phyloP scores from a whole-genome alignment of 73 alveolate species.

The Paramecium biaurelia region DNA sequence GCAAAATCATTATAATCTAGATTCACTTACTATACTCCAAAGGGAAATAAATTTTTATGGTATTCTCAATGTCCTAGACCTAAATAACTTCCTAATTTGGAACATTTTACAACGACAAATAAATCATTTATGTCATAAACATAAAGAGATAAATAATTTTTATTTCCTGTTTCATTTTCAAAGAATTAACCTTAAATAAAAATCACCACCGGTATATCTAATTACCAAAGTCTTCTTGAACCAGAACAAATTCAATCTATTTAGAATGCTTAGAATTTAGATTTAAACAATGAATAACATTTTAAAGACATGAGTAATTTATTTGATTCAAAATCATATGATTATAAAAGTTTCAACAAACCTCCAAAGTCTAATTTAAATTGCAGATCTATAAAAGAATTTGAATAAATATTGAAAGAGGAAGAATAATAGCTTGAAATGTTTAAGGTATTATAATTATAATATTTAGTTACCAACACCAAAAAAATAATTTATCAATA shows the following conservation, averaged over 20 bases:
- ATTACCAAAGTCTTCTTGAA: background rate
- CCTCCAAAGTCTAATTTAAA: background rate
- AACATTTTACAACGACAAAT: background rate
- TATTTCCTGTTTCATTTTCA: background rate
- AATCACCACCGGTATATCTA: background rate
- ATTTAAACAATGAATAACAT: background rate
- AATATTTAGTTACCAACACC: background rate
- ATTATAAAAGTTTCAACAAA: background rate
- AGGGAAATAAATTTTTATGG: background rate
- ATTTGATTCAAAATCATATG: constrained; percentile 6
- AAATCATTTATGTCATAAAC: background rate
- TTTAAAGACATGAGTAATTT: background rate
- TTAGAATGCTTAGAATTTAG: constrained; percentile 7
- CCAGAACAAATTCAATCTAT: background rate
- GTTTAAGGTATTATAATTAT: background rate
- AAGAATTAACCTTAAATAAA: background rate
- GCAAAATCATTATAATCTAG: background rate
- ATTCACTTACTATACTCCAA: background rate
- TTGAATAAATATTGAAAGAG: constrained; percentile 9
- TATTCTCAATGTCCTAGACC: constrained; percentile 46
- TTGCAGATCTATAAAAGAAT: background rate
- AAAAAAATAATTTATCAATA: background rate
- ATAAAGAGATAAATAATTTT: background rate
- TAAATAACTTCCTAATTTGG: background rate
- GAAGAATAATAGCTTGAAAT: background rate